Base-by-base conservation (phyloP, 1,284 basidiomycete genomes). In the Microbotryum scabiosae region DNA sequence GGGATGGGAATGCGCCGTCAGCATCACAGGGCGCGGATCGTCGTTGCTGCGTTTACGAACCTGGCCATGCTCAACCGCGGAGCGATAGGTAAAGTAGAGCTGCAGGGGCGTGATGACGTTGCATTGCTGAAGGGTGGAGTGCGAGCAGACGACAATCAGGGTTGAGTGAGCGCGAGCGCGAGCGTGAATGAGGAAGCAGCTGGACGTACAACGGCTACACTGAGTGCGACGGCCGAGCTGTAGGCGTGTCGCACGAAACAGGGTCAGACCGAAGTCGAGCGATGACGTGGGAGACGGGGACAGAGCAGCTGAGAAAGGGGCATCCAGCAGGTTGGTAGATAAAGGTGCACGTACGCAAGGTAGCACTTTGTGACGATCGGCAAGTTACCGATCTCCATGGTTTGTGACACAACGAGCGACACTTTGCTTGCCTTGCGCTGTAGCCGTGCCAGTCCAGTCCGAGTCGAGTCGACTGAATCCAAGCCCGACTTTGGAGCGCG, bases 81-180 rank as follows among this genome's bases (percentile, higher is more conserved):
- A 82, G 73, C 86, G 87, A 74, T 85, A 88, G 69, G 88, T 93
- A 76, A 90, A 94, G 76, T 92, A 96, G 30, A 96, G 82, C 74
- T 94, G 91, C 23, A 93, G 78, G 0, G 90, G 89, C 0, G 89
- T 90, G 2, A 96, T 82, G 44, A 91, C 78, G 70, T 92, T 86
- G 70, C 87, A 91, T 88, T 94, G 90, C 91, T 96, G 68, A 9
- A 20, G 7, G 1, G 64, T 58, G 46, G 43, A 59, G 55, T 32
- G 28, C 28, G 12, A 18, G 21, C 32, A 8, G 28, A 4, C 3
- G 45, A 4, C n/a, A 4, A 10, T 25, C 25, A 3, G 25, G 21
- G 52, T 41, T 41, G 54, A 36, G 9, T 16, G 9, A 12, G 18
- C 25, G 20, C 10, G 36, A 41, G 21, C 0, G 12, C 47, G 18